Evolutionary conservation across 176 grass and related monocot species (phyloP).

Genomic region (Eremochloa ophiuroides): DNA sequence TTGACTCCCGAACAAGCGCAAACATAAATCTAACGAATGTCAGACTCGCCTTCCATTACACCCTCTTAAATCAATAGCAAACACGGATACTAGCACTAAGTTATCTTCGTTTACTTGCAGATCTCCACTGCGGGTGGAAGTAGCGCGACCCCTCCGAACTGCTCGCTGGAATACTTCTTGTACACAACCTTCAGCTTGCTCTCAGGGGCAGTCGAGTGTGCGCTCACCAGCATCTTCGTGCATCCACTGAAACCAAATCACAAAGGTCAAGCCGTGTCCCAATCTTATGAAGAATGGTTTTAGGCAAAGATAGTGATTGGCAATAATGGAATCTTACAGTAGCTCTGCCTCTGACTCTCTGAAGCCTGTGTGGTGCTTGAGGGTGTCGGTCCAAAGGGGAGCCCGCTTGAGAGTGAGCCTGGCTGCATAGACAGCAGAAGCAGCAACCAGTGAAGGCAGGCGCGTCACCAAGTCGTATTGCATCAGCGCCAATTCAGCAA

Average conservation of each 20-base stretch:
- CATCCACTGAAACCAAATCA: conserved; percentile 40
- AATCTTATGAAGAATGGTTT: background rate
- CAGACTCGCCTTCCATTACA: conserved; percentile 42
- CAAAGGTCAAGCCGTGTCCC: background rate
- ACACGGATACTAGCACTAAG: background rate
- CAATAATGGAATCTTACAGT: conserved; percentile 37
- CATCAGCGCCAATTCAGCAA: conserved; percentile 73
- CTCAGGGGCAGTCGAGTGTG: conserved; percentile 47
- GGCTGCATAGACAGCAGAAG: conserved; percentile 80
- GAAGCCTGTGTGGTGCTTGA: conserved; percentile 70
- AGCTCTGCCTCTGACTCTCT: conserved; percentile 53
- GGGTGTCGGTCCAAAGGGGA: conserved; percentile 82
- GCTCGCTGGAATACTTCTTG: conserved; percentile 72
- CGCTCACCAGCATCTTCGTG: conserved; percentile 49
- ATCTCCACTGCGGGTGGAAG: conserved; percentile 40
- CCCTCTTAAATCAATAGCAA: background rate
- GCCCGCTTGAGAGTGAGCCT: conserved; percentile 67
- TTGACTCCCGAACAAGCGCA: conserved; percentile 32
- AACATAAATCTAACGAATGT: conserved; percentile 29
- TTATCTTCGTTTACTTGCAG: conserved; percentile 29
- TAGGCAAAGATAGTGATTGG: background rate
- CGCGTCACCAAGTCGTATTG: conserved; percentile 59
- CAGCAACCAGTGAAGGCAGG: conserved; percentile 70
- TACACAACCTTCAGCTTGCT: conserved; percentile 70
- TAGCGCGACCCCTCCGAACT: conserved; percentile 63